These are phyloP conservation scores for Aspergillus awamori DNA, from an alignment of 2,329 filamentous ascomycete genomes.

Conservation along the genomic window DNA sequence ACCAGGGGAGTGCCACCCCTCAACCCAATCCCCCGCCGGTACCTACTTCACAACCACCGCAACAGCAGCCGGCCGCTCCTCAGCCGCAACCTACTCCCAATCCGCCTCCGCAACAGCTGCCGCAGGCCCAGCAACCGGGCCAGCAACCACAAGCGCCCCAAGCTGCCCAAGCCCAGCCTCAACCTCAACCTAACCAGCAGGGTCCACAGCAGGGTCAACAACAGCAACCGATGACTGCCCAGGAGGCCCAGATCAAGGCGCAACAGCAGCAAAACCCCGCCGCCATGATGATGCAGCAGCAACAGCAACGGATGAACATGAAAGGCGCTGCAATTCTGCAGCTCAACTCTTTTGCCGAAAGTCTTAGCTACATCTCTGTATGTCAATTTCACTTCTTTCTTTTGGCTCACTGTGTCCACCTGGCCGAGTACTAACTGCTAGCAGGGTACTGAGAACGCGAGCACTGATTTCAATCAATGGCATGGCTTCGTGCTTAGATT, in stretches of 20 bases:
- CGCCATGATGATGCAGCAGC: constrained; percentile 43
- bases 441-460: constrained; percentile 60
- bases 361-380: constrained; percentile 60
- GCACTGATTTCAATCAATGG: constrained; percentile 73
- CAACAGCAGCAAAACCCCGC: constrained; percentile 39
- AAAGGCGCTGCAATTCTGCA: constrained; percentile 54
- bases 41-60: constrained; percentile 39
- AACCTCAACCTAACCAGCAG: constrained; percentile 42
- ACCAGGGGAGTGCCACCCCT: constrained; percentile 44
- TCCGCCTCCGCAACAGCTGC: constrained; percentile 39
- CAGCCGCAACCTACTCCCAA: constrained; percentile 42
- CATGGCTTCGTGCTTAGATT: constrained; percentile 76
- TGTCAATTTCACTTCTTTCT: constrained; percentile 36
- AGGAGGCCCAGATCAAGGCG: constrained; percentile 45
- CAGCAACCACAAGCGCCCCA: constrained; percentile 34
- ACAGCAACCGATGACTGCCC: constrained; percentile 42
- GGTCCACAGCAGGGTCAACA: constrained; percentile 40
- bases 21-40: constrained; percentile 37
- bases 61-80: constrained; percentile 37
- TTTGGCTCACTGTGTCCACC: neutral
- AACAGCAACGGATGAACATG: constrained; percentile 35
- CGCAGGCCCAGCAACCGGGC: constrained; percentile 40
- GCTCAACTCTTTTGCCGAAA: constrained; percentile 60
- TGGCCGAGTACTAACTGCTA: constrained; percentile 17
- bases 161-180: constrained; percentile 34